Percentiles rank a stretch among this genome's conserved stretches.
phyloP scores from a whole-genome alignment of 495 filamentous ascomycete genomes.

The Penicillium maclennaniae region DNA sequence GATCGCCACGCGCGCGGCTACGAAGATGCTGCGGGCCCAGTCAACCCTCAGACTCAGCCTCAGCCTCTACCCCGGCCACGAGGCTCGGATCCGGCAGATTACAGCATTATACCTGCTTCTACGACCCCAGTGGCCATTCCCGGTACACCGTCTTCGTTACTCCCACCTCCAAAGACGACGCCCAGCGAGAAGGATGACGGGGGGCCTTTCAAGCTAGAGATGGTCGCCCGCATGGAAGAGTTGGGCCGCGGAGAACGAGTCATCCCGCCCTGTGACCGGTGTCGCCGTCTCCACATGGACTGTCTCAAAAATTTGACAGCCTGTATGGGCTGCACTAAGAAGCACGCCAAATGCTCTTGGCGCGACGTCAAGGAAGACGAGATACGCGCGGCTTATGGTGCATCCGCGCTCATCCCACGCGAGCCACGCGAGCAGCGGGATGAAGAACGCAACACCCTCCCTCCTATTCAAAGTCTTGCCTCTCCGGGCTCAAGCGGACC shows the following conservation, averaged over 20 bases:
- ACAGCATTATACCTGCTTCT: constrained; percentile 33
- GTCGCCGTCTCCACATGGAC: constrained; percentile 71
- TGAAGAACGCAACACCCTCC: neutral
- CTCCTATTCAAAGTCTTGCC: neutral
- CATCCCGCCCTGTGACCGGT: constrained; percentile 77
- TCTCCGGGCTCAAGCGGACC: constrained; percentile 12
- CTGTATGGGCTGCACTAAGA: constrained; percentile 82
- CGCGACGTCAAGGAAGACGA: constrained; percentile 71
- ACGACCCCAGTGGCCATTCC: constrained; percentile 49
- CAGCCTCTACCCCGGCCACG: constrained; percentile 33
- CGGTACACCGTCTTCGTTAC: constrained; percentile 47
- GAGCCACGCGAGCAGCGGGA: constrained; percentile 4
- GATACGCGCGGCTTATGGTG: constrained; percentile 36
- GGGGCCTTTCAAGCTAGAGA: constrained; percentile 60
- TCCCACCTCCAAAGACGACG: constrained; percentile 47
- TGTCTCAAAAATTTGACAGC: constrained; percentile 82
- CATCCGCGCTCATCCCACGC: neutral
- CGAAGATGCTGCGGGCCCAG: constrained; percentile 27
- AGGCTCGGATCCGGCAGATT: constrained; percentile 36
- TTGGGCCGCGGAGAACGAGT: constrained; percentile 68
- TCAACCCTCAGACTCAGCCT: constrained; percentile 16
- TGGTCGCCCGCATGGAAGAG: constrained; percentile 72
- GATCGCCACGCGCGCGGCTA: constrained; percentile 44
- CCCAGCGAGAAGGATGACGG: constrained; percentile 55
- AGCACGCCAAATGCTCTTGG: constrained; percentile 84